These are phyloP conservation scores for Trypanosoma melophagium DNA, from an alignment of 208 protist species.

Conservation along the genomic window DNA sequence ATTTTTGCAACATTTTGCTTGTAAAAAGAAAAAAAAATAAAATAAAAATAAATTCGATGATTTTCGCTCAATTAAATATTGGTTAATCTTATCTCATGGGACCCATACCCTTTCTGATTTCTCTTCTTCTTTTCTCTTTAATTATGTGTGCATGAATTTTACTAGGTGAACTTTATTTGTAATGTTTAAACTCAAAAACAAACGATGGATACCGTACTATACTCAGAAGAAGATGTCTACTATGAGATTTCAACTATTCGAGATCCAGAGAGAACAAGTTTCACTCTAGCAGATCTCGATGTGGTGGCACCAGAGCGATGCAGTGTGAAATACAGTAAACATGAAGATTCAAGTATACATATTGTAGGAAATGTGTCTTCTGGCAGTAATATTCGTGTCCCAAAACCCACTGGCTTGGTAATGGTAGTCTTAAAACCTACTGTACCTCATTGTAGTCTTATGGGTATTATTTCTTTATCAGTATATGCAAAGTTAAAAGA, in stretches of 20 bases:
- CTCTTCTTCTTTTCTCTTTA: conserved; percentile 20
- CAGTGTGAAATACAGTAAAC: conserved; percentile 14
- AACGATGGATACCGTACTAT: conserved; percentile 7
- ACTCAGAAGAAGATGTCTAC: conserved; percentile 33
- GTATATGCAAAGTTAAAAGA: conserved; percentile 29
- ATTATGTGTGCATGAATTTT: background rate
- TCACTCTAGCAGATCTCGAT: conserved; percentile 28
- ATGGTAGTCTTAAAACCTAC: conserved; percentile 32
- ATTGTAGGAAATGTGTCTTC: no score
- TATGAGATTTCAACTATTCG: conserved; percentile 29
- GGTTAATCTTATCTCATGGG: no score
- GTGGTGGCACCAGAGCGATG: conserved; percentile 29
- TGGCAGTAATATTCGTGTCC: background rate
- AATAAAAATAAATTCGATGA: no score
- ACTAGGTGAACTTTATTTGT: background rate
- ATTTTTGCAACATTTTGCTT: no score
- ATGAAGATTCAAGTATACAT: background rate
- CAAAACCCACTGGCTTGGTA: conserved; percentile 25
- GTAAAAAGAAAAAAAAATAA: no score
- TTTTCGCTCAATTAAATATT: no score
- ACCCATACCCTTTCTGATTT: background rate
- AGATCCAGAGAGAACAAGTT: conserved; percentile 26
- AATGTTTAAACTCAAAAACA: background rate
- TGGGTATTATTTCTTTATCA: conserved; percentile 31
- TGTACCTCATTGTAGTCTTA: conserved; percentile 33